Base-by-base conservation (phyloP, 306 rosid species). In the Cucumis hystrix region DNA sequence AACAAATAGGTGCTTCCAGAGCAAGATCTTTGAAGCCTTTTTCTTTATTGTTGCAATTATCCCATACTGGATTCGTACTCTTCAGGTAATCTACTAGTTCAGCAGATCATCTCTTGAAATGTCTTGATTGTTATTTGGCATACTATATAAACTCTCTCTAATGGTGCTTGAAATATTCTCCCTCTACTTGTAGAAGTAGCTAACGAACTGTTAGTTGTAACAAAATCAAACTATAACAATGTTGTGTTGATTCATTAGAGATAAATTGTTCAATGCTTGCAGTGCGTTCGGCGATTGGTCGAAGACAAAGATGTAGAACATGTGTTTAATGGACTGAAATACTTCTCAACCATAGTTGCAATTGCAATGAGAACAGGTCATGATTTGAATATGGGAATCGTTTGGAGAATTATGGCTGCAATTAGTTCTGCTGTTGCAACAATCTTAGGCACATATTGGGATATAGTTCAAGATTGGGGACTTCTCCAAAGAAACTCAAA, bases 61-160 rank as follows among this genome's bases (percentile, higher is more conserved):
- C 81, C 97, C 97, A 20, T 92, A 79, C 71, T 90, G 91, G 92
- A 80, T 89, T 55, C 98, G 94, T 39, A 78, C 69, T 40, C 68
- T 92, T 76, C 98, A 92, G 98, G 96, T 89, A 79, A 18, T 69
- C 70, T 35, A 45, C 69, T 28, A 56, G 71, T 23, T 5, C 14
- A 58, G 7, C 21, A 30, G 30, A 28, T 28, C 15, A 49, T 52
- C 47, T 41, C 0, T 41, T 41, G 47, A 1, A 41, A 41, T 41
- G 30, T 28, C 30, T 28, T 3, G 30, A 28, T 28, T 28, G 30
- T 28, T 28, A 28, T 28, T 28, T 28, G 30, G 47, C 11, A 41
- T 41, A 41, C 47, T 6, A 41, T 41, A 6, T 41, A 6, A 7
- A 41, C 47, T 7, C 47, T 7, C 47, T 41, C 47, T 8, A 41